Evolutionary conservation across 768 basidiomycete genomes (phyloP).

Genomic region (Collybiopsis luxurians): DNA sequence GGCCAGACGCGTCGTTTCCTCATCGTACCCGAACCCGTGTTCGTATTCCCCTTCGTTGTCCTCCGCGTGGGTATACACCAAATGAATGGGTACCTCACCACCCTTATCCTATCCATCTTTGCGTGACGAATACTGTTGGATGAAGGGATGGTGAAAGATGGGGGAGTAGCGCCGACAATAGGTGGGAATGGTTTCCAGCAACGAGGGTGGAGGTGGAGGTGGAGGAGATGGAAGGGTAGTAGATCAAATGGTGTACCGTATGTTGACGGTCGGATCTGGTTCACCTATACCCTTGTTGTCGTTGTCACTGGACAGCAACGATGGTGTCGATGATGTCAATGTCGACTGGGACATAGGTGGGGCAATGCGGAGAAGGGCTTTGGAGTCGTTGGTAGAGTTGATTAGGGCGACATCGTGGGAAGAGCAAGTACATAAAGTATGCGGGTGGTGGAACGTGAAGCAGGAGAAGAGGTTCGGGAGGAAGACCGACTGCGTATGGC

Average conservation of each 20-base stretch:
- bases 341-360: not conserved
- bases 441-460: not conserved
- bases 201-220: conserved; percentile 16
- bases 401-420: not conserved
- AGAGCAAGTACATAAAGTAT: not conserved
- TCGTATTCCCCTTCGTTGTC: not conserved
- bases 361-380: conserved; percentile 20
- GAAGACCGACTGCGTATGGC: not conserved
- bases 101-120: conserved; percentile 70
- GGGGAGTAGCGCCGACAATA: no score
- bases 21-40: not conserved
- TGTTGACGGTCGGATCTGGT: no score
- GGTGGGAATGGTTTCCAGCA: conserved; percentile 9
- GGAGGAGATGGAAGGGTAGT: no score
- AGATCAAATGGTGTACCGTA: conserved; percentile 5
- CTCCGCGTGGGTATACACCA: conserved; percentile 50
- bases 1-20: not conserved
- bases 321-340: not conserved
- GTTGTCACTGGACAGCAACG: not conserved
- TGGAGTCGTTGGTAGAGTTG: not conserved
- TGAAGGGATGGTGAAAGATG: conserved; percentile 32
- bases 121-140: conserved; percentile 38
- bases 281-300: not conserved
- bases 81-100: conserved; percentile 55
- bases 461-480: not conserved